Conservation (phyloP, 768 basidiomycete genomes). For the Suillus ampliporus region DNA sequence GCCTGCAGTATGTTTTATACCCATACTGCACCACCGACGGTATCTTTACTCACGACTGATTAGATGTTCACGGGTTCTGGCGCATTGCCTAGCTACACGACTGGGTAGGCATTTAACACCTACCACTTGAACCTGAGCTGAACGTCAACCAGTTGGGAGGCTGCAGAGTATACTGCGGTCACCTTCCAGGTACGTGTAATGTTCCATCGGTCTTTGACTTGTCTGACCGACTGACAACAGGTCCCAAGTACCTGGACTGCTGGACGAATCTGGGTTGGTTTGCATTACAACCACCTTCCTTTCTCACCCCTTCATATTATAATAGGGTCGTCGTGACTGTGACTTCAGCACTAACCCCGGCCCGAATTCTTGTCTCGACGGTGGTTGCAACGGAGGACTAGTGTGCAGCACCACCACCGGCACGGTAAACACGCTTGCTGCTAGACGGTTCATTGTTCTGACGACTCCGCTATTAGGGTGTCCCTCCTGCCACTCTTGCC, state of each 20-base stretch:
- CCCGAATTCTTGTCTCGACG: slow-evolving; percentile 61
- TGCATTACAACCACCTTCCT: background rate
- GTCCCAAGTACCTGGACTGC: slow-evolving; percentile 71
- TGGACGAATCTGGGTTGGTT: slow-evolving; percentile 64
- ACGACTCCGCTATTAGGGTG: slow-evolving; percentile 43
- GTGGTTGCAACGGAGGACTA: slow-evolving; percentile 75
- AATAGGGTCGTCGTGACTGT: slow-evolving; percentile 60
- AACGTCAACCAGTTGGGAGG: slow-evolving; percentile 38
- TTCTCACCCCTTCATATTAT: slow-evolving; percentile 7
- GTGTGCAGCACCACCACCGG: slow-evolving; percentile 57
- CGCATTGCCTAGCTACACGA: slow-evolving; percentile 46
- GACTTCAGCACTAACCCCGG: slow-evolving; percentile 59
- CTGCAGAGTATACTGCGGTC: slow-evolving; percentile 30
- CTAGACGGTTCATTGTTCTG: background rate
- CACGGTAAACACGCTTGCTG: slow-evolving; percentile 39
- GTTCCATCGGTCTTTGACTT: background rate
- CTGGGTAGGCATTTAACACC: slow-evolving; percentile 45
- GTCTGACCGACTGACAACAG: slow-evolving; percentile 15
- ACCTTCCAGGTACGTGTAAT: slow-evolving; percentile 29
- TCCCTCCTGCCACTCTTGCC: slow-evolving; percentile 73
- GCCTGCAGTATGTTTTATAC: slow-evolving; percentile 47
- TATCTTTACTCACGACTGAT: background rate
- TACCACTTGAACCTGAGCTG: background rate
- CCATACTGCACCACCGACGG: background rate
- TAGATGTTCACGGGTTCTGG: slow-evolving; percentile 68